Evolutionary conservation across 176 grass and related monocot species (phyloP), one percentile per base, ranked within the genome.

Genomic region (Oryza rufipogon): DNA sequence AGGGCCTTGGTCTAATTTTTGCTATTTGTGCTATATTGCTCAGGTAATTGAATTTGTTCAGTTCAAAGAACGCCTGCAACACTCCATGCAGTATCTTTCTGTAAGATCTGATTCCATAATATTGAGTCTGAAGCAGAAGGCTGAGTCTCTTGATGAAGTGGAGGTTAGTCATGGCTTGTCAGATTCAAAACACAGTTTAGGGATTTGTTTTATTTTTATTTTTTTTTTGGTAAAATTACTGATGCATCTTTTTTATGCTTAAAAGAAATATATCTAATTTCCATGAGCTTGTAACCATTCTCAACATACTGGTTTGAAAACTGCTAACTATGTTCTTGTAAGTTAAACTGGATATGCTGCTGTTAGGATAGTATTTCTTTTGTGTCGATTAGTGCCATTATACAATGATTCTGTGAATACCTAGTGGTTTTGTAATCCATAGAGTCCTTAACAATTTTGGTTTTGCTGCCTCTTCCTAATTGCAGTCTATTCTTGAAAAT

Each of bases 11-110:
- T 69, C 3, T 48, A 13, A 65, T 66, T 58, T 87, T 73, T 58
- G 66, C 48, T 61, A 47, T 25, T 32, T 54, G 70, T 71, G 78
- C 34, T 86, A 20, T 76, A 28, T 88, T 85, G 23, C 80, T 85
- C 72, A 99, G 96, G 93, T 93, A 87, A 89, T 96, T 77, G 96
- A 99, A 81, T 96, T 99, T 82, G 93, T 99, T 71, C 84, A 84
- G 76, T 99, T 99, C 75, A 93, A 99, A 86, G 75, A 95, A 23
- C 90, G 88, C 56, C 85, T 96, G 86, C 80, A 88, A 88, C 74
- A 80, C 68, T 99, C 96, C 46, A 84, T 84, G 85, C 93, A 96
- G 23, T 95, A 91, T 91, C 33, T 96, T 79, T 90, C 87, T 70
- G 80, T 71, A 83, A 94, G 81, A 84, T 87, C 91, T 76, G 93